Base-by-base conservation (phyloP, 805 yeast genomes). In the Yamadazyma akitaensis region DNA sequence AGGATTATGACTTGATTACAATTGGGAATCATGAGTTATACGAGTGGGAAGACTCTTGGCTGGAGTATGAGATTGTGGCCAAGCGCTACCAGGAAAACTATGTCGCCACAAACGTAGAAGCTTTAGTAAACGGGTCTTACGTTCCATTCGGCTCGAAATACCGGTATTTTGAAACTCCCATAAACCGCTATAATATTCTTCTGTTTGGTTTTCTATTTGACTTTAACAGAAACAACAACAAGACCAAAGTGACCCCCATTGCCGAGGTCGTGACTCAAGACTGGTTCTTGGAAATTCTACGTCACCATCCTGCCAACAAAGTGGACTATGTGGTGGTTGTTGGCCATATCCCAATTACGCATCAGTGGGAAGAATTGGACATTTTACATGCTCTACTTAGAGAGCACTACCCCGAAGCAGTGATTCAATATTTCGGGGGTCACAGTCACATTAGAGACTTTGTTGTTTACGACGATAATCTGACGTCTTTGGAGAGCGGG, bases 11-110 rank as follows among this genome's bases (percentile, higher is more conserved):
- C 62, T 60, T 92, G 34, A 64, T 91, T 28, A 85, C 96, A 0
- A 68, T 91, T 40, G 98, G 98, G 0, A 92, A 92, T 64, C 98
- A 92, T 64, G 98, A 92, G 61, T 73, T 92, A 40, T 92, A 92
- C 62, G 68, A 74, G 14, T 79, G 77, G 52, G 85, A 77, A 13
- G 81, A 81, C 37, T 79, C 91, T 9, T 58, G 62, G 34, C 80
- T 77, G 55, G 97, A 94, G 62, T 83, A 69, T 56, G 81, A 83
- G 31, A 53, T 68, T 11, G 69, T 88, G 14, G 85, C 80, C 1
- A 74, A 76, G 0, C 73, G 73, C 36, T 86, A 75, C 61, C 82
- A 81, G 5, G 84, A 82, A 5, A 72, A 73, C 37, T 91, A 87
- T 60, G 75, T 91, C 17, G 75, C 82, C 13, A 81, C 89, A 32